Evolutionary conservation across 2,329 filamentous ascomycete species (phyloP), one percentile per base, ranked within the genome.

Genomic region (Calonectria henricotiae): DNA sequence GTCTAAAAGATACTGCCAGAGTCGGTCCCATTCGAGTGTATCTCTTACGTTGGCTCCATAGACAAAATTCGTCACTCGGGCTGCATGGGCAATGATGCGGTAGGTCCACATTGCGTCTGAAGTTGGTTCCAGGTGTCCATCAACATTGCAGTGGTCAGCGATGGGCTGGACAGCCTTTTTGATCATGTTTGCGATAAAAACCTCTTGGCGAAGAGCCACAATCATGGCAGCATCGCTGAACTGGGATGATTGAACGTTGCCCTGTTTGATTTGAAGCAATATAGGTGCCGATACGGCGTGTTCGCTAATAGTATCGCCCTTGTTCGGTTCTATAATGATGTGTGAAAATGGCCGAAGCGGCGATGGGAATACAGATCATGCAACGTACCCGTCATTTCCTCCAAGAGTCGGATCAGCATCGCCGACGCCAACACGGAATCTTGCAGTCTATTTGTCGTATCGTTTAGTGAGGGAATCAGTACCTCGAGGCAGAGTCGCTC

Each of bases 51-150:
- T 55, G n/a, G 32, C 20, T 9, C 51, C 51, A 9, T 55, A 55
- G 5, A 55, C 32, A 35, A 55, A 55, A 12, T 55, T 55, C n/a
- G 51, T 55, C 4, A 55, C 51, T 35, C 32, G n/a, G 13, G 51
- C 51, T 8, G 51, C 51, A 13, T 55, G 51, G 5, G 32, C 51
- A 55, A 55, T 35, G 17, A 55, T 39, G 6, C 51, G 30, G 35
- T 55, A 55, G n/a, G 51, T 35, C 51, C 51, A 55, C 51, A 55
- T 55, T 30, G 51, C 51, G n/a, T 55, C 32, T 1, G 51, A 55
- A 25, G 51, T 17, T 23, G 51, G 51, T n/a, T 25, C 32, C 17
- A 55, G 12, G n/a, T 15, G n/a, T 1, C 5, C 15, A 13, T 55
- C 32, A 23, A 55, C 51, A 8, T 55, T 37, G 32, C 51, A 55